phyloP scores from a whole-genome alignment of 1,284 basidiomycete genomes.

The Moesziomyces antarcticus region DNA sequence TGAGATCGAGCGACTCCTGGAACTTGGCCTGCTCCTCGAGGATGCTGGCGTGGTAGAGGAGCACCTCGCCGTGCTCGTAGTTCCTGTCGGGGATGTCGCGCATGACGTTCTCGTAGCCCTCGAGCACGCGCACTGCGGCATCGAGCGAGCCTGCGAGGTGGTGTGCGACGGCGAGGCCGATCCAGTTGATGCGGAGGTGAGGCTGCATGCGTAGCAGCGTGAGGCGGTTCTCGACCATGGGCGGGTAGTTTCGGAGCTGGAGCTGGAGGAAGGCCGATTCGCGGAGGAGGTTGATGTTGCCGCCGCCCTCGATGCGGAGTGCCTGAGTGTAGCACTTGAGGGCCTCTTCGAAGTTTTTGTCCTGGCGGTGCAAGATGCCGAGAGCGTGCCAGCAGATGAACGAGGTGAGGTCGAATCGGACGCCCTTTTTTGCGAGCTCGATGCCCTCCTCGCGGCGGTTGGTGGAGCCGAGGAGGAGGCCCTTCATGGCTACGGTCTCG shows the following conservation, averaged over 20 bases:
- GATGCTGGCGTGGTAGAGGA: slow-evolving; percentile 83
- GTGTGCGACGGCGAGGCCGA: slow-evolving; percentile 87
- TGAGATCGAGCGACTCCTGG: slow-evolving; percentile 68
- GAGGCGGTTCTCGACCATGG: slow-evolving; percentile 83
- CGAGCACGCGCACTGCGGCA: slow-evolving; percentile 80
- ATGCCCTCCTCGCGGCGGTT: slow-evolving; percentile 73
- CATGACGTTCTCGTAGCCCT: slow-evolving; percentile 71
- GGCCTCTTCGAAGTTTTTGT: slow-evolving; percentile 87
- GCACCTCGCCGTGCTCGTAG: slow-evolving; percentile 82
- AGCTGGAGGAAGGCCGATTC: slow-evolving; percentile 91
- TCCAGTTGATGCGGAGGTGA: slow-evolving; percentile 87
- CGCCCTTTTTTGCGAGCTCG: slow-evolving; percentile 82
- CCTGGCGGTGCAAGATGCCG: slow-evolving; percentile 74
- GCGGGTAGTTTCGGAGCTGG: slow-evolving; percentile 85
- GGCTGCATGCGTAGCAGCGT: slow-evolving; percentile 84
- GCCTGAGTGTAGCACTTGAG: slow-evolving; percentile 84
- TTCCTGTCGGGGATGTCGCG: slow-evolving; percentile 55
- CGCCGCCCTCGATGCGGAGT: slow-evolving; percentile 82
- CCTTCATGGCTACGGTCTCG: slow-evolving; percentile 67
- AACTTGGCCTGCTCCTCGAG: slow-evolving; percentile 78
- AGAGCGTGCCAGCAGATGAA: slow-evolving; percentile 99
- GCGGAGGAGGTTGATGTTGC: slow-evolving; percentile 91
- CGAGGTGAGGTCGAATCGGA: slow-evolving; percentile 86
- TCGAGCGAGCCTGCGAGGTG: slow-evolving; percentile 81
- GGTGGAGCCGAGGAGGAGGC: slow-evolving; percentile 60